Evolutionary conservation across 441 rosid genomes (phyloP).

Genomic region (Geranium incanum): DNA sequence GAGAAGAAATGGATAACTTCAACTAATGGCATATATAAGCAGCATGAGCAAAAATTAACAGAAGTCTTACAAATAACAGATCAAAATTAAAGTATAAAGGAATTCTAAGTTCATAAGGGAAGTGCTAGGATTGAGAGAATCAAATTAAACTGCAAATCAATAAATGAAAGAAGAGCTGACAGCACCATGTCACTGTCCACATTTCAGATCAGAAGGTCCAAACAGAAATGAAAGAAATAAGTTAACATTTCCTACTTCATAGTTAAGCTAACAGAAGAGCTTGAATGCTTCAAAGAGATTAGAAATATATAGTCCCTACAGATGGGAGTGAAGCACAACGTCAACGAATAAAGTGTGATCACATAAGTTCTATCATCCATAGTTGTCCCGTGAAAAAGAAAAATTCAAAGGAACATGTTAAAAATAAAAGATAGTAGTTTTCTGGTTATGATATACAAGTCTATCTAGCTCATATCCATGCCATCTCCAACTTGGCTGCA

Average conservation of each 20-base stretch:
- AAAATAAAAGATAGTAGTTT: constrained; percentile 27
- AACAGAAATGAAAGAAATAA: constrained; percentile 17
- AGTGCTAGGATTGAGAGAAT: not conserved
- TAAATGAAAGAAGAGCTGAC: constrained; percentile 19
- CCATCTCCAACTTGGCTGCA: constrained; percentile 88
- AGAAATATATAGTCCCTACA: constrained; percentile 44
- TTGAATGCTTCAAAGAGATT: constrained; percentile 36
- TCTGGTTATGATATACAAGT: constrained; percentile 24
- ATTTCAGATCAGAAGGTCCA: constrained; percentile 21
- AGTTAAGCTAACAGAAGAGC: constrained; percentile 26
- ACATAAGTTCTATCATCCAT: constrained; percentile 41
- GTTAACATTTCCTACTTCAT: constrained; percentile 15
- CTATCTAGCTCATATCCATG: constrained; percentile 82
- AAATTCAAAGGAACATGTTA: constrained; percentile 28
- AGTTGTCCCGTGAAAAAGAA: constrained; percentile 24
- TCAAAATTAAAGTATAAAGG: not conserved
- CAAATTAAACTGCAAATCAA: constrained; percentile 11
- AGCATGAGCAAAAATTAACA: not conserved
- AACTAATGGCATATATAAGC: not conserved
- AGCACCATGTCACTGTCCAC: constrained; percentile 15
- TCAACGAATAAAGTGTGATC: constrained; percentile 39
- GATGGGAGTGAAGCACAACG: constrained; percentile 30
- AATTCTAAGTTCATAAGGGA: not conserved
- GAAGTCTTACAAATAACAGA: not conserved
- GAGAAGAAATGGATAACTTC: not conserved